Percentiles rank a stretch among this genome's conserved stretches.
These are phyloP conservation scores for Carpinus fangiana DNA, from an alignment of 306 rosid species.

Conservation along the genomic window DNA sequence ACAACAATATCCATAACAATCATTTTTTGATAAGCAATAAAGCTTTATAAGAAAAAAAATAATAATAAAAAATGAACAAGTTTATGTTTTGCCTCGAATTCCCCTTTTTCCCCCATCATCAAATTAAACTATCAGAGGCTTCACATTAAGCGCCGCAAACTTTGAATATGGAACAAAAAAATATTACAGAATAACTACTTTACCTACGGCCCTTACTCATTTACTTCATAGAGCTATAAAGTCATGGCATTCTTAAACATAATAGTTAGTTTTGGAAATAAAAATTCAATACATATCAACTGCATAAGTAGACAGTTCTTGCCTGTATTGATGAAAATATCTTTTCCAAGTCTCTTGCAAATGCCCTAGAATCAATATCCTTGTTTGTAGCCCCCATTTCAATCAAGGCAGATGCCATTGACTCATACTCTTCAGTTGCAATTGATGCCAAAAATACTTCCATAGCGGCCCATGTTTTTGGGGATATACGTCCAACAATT, in stretches of 20 bases:
- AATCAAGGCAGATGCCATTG: slow-evolving; percentile 90
- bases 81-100: not conserved
- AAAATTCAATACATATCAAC: not conserved
- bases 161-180: not conserved
- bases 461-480: slow-evolving; percentile 96
- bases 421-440: slow-evolving; percentile 81
- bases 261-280: not conserved
- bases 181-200: not conserved
- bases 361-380: slow-evolving; percentile 66
- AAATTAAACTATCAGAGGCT: not conserved
- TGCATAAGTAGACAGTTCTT: slow-evolving; percentile 28
- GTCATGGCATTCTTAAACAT: not conserved
- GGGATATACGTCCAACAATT: slow-evolving; percentile 90
- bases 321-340: slow-evolving; percentile 86
- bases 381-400: slow-evolving; percentile 92
- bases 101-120: not conserved
- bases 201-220: not conserved
- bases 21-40: not conserved
- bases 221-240: not conserved
- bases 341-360: slow-evolving; percentile 78
- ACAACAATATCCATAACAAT: not conserved
- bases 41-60: not conserved
- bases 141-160: not conserved
- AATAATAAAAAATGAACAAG: not conserved
- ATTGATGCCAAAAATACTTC: slow-evolving; percentile 88